Conservation (phyloP, 2,329 filamentous ascomycete species). For the Aaosphaeria arxii region DNA sequence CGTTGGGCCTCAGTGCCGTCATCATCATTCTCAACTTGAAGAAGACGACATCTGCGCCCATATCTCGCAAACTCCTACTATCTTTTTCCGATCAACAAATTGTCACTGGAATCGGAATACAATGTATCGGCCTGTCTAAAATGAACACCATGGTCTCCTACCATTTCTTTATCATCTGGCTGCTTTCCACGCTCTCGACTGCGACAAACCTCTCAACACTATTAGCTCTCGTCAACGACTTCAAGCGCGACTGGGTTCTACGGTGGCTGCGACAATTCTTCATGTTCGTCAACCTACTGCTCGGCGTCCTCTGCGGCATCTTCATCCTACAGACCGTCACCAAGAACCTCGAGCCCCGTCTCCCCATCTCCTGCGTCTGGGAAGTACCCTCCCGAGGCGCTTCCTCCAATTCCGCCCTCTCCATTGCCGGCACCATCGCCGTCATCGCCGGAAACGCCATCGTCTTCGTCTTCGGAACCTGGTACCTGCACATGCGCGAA, state of each 20-base stretch:
- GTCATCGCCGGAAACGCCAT: slow-evolving; percentile 59
- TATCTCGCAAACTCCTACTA: slow-evolving; percentile 63
- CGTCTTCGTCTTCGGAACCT: slow-evolving; percentile 59
- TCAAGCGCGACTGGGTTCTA: slow-evolving; percentile 64
- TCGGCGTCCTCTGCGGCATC: slow-evolving; percentile 56
- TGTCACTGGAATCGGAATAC: slow-evolving; percentile 66
- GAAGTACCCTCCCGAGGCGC: slow-evolving; percentile 38
- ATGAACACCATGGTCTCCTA: slow-evolving; percentile 60
- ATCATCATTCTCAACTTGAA: slow-evolving; percentile 56
- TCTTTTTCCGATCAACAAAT: slow-evolving; percentile 68
- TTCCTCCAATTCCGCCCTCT: slow-evolving; percentile 44
- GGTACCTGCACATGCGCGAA: slow-evolving; percentile 60
- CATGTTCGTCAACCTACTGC: slow-evolving; percentile 63
- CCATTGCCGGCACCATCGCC: slow-evolving; percentile 58
- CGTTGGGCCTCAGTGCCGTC: slow-evolving; percentile 54
- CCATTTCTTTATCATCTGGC: slow-evolving; percentile 71
- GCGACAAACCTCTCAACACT: slow-evolving; percentile 64
- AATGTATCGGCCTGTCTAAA: slow-evolving; percentile 61
- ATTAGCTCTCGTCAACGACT: slow-evolving; percentile 64
- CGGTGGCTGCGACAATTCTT: slow-evolving; percentile 64
- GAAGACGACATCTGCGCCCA: slow-evolving; percentile 46
- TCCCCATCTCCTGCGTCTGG: slow-evolving; percentile 64
- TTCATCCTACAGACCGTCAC: slow-evolving; percentile 57
- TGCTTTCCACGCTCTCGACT: slow-evolving; percentile 62
- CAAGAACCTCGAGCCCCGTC: slow-evolving; percentile 49